Evolutionary conservation across 164 flowering plant species (phyloP).

Genomic region (Vitis amurensis): DNA sequence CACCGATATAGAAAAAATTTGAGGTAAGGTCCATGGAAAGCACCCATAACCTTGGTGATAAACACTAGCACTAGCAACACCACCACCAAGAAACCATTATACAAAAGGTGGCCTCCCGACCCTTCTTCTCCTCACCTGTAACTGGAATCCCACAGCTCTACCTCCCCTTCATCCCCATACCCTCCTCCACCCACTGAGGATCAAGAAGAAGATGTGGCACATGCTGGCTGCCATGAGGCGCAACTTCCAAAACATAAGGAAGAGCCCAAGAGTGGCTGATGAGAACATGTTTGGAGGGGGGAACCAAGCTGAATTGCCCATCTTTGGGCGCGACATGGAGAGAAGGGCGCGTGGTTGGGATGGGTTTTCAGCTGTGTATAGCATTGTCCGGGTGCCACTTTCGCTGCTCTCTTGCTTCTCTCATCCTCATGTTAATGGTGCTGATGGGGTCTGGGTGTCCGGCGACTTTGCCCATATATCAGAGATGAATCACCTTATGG

Average conservation of each 20-base stretch:
- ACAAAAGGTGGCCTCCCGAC: not conserved
- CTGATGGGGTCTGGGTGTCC: slow-evolving; percentile 50
- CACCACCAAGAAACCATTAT: slow-evolving; percentile 26
- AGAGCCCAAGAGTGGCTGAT: slow-evolving; percentile 52
- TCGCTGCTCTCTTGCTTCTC: slow-evolving; percentile 48
- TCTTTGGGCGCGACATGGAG: not conserved
- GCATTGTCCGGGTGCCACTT: slow-evolving; percentile 26
- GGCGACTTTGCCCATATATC: slow-evolving; percentile 40
- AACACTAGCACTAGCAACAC: slow-evolving; percentile 33
- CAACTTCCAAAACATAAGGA: slow-evolving; percentile 39
- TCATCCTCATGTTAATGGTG: slow-evolving; percentile 37
- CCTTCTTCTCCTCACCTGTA: not conserved
- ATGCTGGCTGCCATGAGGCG: slow-evolving; percentile 25
- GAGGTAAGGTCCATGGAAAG: slow-evolving; percentile 21
- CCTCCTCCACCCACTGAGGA: not conserved
- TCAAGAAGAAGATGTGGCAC: slow-evolving; percentile 27
- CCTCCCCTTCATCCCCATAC: not conserved
- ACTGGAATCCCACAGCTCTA: not conserved
- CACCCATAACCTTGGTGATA: slow-evolving; percentile 27
- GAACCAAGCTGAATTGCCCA: slow-evolving; percentile 10
- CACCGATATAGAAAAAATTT: slow-evolving; percentile 18
- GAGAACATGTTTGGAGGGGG: slow-evolving; percentile 44
- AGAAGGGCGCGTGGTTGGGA: not conserved
- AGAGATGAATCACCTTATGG: slow-evolving; percentile 72
- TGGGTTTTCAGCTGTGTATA: slow-evolving; percentile 12